Evolutionary conservation across 768 basidiomycete species (phyloP).

Genomic region (Russula ochroleuca): DNA sequence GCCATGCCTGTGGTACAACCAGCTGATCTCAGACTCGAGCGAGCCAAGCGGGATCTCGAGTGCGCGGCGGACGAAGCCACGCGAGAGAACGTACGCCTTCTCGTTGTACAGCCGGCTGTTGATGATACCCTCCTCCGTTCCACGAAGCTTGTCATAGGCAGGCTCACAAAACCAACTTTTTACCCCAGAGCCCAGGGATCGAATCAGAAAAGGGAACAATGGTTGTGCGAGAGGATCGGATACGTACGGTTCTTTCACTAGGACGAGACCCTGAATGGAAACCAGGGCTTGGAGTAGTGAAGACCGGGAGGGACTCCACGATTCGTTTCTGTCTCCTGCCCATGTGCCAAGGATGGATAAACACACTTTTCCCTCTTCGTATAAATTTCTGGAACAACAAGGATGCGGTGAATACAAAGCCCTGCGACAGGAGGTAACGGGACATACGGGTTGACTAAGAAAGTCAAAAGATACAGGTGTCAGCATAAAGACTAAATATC

Average conservation of each 20-base stretch:
- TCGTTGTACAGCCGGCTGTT: conserved; percentile 92
- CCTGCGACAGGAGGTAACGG: neutral
- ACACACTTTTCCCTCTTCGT: conserved; percentile 95
- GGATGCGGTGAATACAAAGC: neutral
- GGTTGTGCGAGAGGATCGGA: neutral
- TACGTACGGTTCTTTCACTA: conserved; percentile 87
- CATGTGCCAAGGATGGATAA: conserved; percentile 89
- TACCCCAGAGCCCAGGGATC: neutral
- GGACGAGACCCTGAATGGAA: conserved; percentile 89
- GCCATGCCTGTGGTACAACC: conserved; percentile 63
- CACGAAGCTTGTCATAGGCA: conserved; percentile 86
- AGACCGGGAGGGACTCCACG: conserved; percentile 79
- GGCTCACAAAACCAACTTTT: conserved; percentile 86
- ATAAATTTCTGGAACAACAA: conserved; percentile 59
- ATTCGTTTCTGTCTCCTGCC: conserved; percentile 84
- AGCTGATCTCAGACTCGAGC: conserved; percentile 65
- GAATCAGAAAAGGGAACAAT: conserved; percentile 11
- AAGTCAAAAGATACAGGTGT: conserved; percentile 1
- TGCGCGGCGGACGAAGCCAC: conserved; percentile 86
- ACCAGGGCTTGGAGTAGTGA: conserved; percentile 89
- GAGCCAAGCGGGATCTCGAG: conserved; percentile 72
- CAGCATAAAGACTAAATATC: neutral
- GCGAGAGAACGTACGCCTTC: conserved; percentile 86
- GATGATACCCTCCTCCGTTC: conserved; percentile 83
- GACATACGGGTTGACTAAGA: conserved; percentile 71